phyloP scores from a whole-genome alignment of 495 filamentous ascomycete species.

The Penicillium simplicissimum region DNA sequence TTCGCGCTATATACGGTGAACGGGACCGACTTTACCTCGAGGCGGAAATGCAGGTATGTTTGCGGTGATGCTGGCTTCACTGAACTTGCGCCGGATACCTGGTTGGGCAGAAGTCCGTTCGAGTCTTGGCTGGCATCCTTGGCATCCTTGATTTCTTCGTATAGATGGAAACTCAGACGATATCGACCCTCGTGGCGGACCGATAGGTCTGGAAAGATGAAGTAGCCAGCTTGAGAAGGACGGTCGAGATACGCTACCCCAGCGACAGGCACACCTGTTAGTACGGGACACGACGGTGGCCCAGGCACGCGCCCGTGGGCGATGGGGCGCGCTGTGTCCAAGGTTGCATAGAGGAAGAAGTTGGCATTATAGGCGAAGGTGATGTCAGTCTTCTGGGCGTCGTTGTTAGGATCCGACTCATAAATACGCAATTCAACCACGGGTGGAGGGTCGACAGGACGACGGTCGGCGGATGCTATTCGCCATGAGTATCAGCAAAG shows the following conservation, averaged over 20 bases:
- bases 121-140: constrained; percentile 63
- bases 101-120: constrained; percentile 29
- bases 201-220: constrained; percentile 96
- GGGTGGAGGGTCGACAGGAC: constrained; percentile 94
- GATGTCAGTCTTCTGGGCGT: constrained; percentile 64
- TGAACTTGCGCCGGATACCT: constrained; percentile 18
- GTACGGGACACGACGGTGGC: constrained; percentile 71
- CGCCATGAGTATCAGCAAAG: background rate
- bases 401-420: constrained; percentile 65
- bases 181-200: constrained; percentile 96
- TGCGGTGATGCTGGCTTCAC: constrained; percentile 40
- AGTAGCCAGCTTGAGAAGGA: constrained; percentile 88
- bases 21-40: constrained; percentile 85
- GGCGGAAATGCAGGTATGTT: constrained; percentile 61
- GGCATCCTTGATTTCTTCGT: constrained; percentile 83
- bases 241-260: constrained; percentile 97
- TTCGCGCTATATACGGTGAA: constrained; percentile 96
- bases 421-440: constrained; percentile 92
- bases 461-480: constrained; percentile 88
- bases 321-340: constrained; percentile 84
- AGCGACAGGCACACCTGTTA: constrained; percentile 94
- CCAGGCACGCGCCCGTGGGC: constrained; percentile 75
- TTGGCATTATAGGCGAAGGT: constrained; percentile 94
- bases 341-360: constrained; percentile 94
- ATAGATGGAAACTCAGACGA: constrained; percentile 84